Conservation (phyloP, 108 stramenopile genomes). For the Nitzschia palea region DNA sequence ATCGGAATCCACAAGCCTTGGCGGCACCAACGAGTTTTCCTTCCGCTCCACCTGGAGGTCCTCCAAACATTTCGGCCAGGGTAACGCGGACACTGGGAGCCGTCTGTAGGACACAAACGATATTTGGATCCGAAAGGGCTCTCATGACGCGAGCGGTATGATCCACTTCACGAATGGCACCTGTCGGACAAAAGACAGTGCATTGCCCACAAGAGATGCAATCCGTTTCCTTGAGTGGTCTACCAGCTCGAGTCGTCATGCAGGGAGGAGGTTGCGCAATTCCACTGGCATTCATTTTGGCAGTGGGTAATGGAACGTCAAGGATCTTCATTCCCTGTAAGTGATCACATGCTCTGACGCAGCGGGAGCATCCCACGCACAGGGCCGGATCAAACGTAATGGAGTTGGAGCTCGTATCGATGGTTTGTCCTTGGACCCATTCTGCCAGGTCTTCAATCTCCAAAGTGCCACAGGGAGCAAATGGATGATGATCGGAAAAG, state of each 20-base stretch:
- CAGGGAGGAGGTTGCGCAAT: background rate
- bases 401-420: constrained; percentile 30
- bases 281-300: background rate
- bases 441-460: constrained; percentile 19
- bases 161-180: constrained; percentile 46
- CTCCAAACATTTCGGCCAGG: constrained; percentile 48
- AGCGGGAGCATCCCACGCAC: constrained; percentile 31
- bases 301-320: constrained; percentile 3
- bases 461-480: constrained; percentile 9
- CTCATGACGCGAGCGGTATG: constrained; percentile 46
- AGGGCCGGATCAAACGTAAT: constrained; percentile 42
- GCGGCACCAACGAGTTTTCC: constrained; percentile 41
- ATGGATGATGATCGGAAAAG: background rate
- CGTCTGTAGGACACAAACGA: constrained; percentile 39
- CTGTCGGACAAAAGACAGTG: constrained; percentile 44
- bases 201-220: constrained; percentile 59
- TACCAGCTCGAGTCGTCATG: constrained; percentile 41
- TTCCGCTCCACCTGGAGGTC: constrained; percentile 41
- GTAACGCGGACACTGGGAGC: constrained; percentile 52
- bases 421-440: background rate
- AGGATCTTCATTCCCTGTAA: constrained; percentile 19
- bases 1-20: constrained; percentile 43
- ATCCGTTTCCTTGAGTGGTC: constrained; percentile 42
- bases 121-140: constrained; percentile 27
- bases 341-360: constrained; percentile 9